Evolutionary conservation across 1,284 basidiomycete species (phyloP), one percentile per base, ranked within the genome.

Genomic region (Xerocomus minutiporus): DNA sequence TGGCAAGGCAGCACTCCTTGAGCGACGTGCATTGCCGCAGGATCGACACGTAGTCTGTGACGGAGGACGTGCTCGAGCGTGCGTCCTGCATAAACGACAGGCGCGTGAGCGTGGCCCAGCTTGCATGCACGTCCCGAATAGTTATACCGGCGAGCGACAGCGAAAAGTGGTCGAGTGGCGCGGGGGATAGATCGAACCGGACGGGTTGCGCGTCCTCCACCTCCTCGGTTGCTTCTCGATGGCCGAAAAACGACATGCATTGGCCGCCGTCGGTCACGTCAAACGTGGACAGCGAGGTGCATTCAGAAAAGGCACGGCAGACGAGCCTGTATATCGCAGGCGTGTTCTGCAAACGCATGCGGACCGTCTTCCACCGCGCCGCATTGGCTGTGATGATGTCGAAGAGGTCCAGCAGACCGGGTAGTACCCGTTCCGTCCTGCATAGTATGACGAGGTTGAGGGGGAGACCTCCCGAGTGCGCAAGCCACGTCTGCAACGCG

Each of bases 201-300:
- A 60, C 5, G 5, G 53, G 50, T 12, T 47, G 50, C 8, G 11
- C 8, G 5, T 50, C 53, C 4, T 50, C 49, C 13, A 9, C 41
- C 15, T 29, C 52, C 6, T 48, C 20, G 20, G 20, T 53, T 3
- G 28, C 6, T 13, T 49, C 53, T 28, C 42, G 46, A 25, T 11
- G 35, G 17, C 38, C 39, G 15, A 58, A 52, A 50, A 51, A 49
- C 6, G 53, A 51, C 41, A 46, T 26, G 28, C 44, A 50, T 9
- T 67, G 56, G 6, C 63, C 63, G 0, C 62, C 47, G 25, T 68
- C 63, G 2, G 60, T 66, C 44, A 68, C 51, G 28, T 64, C 54
- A 13, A 64, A 45, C 26, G 41, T 52, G 12, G 54, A 55, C 7
- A 66, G 28, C 12, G 53, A 54, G 1, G 53, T 54, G 20, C 61